Conservation (phyloP, 2,329 filamentous ascomycete genomes). For the Pseudogymnoascus sp. region DNA sequence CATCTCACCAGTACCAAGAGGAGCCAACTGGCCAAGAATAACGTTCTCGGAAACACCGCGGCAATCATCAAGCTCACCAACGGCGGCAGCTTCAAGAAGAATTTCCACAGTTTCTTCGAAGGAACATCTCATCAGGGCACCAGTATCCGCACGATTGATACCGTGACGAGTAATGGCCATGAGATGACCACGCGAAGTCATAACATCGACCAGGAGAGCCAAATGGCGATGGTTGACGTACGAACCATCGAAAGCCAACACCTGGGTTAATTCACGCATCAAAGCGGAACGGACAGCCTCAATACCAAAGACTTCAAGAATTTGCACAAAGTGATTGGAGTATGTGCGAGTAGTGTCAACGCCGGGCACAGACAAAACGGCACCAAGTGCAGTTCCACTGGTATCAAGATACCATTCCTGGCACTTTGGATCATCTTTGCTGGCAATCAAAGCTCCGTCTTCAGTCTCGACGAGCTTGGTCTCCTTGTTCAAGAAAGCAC, state of each 20-base stretch:
- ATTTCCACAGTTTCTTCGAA: slow-evolving; percentile 99
- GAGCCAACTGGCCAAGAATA: slow-evolving; percentile 94
- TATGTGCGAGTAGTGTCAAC: slow-evolving; percentile 81
- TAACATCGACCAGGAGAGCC: slow-evolving; percentile 89
- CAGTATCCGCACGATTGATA: slow-evolving; percentile 96
- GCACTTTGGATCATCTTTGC: slow-evolving; percentile 65
- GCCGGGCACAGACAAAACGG: slow-evolving; percentile 77
- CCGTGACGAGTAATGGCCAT: slow-evolving; percentile 97
- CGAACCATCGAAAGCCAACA: slow-evolving; percentile 96
- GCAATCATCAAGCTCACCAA: slow-evolving; percentile 94
- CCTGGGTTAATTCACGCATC: slow-evolving; percentile 79
- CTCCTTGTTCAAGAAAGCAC: slow-evolving; percentile 86
- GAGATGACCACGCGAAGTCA: slow-evolving; percentile 89
- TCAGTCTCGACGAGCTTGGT: slow-evolving; percentile 55
- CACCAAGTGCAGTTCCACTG: slow-evolving; percentile 75
- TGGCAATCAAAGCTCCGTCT: slow-evolving; percentile 65
- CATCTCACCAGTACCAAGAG: slow-evolving; percentile 94
- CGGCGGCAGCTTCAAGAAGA: slow-evolving; percentile 86
- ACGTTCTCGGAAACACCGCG: slow-evolving; percentile 97
- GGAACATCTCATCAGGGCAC: slow-evolving; percentile 97
- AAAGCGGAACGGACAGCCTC: slow-evolving; percentile 84
- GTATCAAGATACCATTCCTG: slow-evolving; percentile 96
- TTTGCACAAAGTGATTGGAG: slow-evolving; percentile 92
- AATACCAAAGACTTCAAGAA: slow-evolving; percentile 91
- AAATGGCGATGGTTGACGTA: slow-evolving; percentile 99